A percentile compares a stretch with the other conserved stretches of the same genome.
Evolutionary conservation across 1,139 yeast species (phyloP).

Genomic region (Petasospora fabianii): DNA sequence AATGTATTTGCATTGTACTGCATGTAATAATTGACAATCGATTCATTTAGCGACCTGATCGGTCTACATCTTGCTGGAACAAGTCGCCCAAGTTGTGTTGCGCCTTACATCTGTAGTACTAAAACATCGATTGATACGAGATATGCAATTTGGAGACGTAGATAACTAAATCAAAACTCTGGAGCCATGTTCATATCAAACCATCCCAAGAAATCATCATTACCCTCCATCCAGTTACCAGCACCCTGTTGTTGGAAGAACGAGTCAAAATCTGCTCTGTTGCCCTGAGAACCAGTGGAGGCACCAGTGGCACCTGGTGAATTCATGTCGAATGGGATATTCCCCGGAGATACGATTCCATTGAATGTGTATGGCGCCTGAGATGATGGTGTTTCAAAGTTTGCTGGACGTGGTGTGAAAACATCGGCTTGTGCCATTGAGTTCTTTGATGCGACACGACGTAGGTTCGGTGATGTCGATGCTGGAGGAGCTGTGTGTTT

Average conservation of each 20-base stretch:
- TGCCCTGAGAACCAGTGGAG: too few relatives aligned
- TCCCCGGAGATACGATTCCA: slow-evolving; percentile 5
- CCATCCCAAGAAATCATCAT: slow-evolving; percentile 95
- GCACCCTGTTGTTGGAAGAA: slow-evolving; percentile 64
- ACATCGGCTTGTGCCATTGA: slow-evolving; percentile 4
- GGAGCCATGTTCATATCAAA: slow-evolving; percentile 71
- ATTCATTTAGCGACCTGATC: too few relatives aligned
- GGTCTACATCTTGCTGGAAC: too few relatives aligned
- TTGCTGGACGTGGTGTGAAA: neutral
- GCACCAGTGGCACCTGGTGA: slow-evolving; percentile 12
- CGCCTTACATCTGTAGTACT: too few relatives aligned
- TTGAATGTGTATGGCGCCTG: slow-evolving; percentile 10
- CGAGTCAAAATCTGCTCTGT: slow-evolving; percentile 26
- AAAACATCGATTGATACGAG: too few relatives aligned
- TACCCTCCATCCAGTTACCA: slow-evolving; percentile 77
- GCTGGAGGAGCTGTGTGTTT: neutral
- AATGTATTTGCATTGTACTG: too few relatives aligned
- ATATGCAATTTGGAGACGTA: too few relatives aligned
- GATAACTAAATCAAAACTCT: slow-evolving; percentile 38
- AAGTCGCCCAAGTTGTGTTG: too few relatives aligned
- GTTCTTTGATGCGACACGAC: slow-evolving; percentile 20
- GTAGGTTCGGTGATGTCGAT: slow-evolving; percentile 11
- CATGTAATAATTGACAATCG: too few relatives aligned
- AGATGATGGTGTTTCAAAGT: neutral
- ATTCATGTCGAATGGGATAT: slow-evolving; percentile 4